Conservation (phyloP, 2,329 filamentous ascomycete species). For the Fusarium agapanthi region DNA sequence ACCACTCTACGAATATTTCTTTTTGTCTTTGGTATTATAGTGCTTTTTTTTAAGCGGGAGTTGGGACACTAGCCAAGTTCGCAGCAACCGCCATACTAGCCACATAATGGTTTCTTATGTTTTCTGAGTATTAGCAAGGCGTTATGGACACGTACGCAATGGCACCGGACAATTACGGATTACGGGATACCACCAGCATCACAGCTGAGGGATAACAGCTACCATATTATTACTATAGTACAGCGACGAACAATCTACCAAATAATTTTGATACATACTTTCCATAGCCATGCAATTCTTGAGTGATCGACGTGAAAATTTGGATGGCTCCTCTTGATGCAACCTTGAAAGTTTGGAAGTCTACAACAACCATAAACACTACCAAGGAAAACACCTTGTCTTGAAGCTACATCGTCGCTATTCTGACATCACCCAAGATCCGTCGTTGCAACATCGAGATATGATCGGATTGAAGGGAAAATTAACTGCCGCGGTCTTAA, state of each 20-base stretch:
- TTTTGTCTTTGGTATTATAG: slow-evolving; percentile 1
- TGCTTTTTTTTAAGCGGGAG: slow-evolving; percentile 7
- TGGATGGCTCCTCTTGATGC: neutral
- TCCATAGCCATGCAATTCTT: neutral
- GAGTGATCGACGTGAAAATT: slow-evolving; percentile 14
- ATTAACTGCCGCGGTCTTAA: slow-evolving; percentile 12
- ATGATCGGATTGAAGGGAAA: neutral
- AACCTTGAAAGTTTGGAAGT: neutral
- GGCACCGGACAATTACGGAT: slow-evolving; percentile 22
- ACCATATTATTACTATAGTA: slow-evolving; percentile 25
- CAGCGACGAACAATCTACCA: slow-evolving; percentile 15
- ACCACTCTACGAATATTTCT: slow-evolving; percentile 7
- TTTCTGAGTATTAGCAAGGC: slow-evolving; percentile 30
- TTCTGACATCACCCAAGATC: slow-evolving; percentile 23
- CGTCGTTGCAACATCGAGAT: neutral
- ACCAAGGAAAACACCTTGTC: neutral
- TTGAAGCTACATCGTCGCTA: neutral
- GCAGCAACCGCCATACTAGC: slow-evolving; percentile 23
- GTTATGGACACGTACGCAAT: slow-evolving; percentile 22
- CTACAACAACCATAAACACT: neutral
- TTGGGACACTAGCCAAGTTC: slow-evolving; percentile 6
- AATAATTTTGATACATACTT: neutral
- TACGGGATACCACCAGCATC: slow-evolving; percentile 24
- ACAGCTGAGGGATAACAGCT: slow-evolving; percentile 26
- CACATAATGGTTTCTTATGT: neutral